A percentile compares a stretch with the other conserved stretches of the same genome.
phyloP scores from a whole-genome alignment of 2,329 filamentous ascomycete species.

The Dothistroma septosporum region DNA sequence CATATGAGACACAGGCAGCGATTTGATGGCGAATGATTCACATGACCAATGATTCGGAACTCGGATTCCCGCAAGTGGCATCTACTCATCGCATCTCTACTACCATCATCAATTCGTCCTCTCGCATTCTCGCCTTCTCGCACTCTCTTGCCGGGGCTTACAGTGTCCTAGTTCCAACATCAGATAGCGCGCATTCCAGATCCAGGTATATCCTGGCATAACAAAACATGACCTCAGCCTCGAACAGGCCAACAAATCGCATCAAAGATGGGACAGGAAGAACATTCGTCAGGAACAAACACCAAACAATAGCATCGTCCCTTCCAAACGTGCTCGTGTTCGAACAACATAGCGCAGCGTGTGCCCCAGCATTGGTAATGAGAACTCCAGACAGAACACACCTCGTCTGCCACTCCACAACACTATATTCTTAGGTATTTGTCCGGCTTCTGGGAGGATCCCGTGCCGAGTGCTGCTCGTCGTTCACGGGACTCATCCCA shows the following conservation, averaged over 20 bases:
- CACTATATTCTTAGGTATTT: conserved; percentile 18
- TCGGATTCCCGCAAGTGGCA: not conserved
- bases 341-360: not conserved
- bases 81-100: not conserved
- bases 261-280: not conserved
- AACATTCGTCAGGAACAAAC: not conserved
- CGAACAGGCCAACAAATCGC: not conserved
- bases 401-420: not conserved
- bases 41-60: not conserved
- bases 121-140: not conserved
- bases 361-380: not conserved
- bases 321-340: not conserved
- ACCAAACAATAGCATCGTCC: not conserved
- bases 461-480: conserved; percentile 16
- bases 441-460: conserved; percentile 25
- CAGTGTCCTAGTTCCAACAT: not conserved
- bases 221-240: not conserved
- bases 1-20: not conserved
- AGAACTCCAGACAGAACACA: not conserved
- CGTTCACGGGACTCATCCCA: conserved; percentile 27
- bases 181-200: not conserved
- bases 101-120: not conserved
- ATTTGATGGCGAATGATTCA: not conserved
- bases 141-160: not conserved
- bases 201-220: conserved; percentile 2